phyloP scores from a whole-genome alignment of 1,284 basidiomycete species.

The Butyriboletus appendiculatus region DNA sequence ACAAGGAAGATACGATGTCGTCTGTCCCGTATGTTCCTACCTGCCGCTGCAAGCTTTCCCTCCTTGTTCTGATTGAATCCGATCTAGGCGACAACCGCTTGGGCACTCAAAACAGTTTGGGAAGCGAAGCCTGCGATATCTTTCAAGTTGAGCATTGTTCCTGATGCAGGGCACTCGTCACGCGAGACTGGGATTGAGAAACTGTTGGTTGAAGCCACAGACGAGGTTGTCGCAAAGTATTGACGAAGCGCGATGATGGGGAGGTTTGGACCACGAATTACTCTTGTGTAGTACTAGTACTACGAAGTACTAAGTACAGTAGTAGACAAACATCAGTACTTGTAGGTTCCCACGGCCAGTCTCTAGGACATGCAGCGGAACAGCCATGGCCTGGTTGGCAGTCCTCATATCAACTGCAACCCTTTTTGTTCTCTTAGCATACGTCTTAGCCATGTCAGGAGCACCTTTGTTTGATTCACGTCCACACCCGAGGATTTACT shows the following conservation, averaged over 20 bases:
- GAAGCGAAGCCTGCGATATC: conserved; percentile 61
- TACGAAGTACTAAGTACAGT: no score
- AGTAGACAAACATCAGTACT: neutral
- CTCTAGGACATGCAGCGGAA: neutral
- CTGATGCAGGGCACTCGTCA: conserved; percentile 91
- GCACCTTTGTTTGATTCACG: neutral
- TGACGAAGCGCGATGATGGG: conserved; percentile 1
- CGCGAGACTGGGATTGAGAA: conserved; percentile 77
- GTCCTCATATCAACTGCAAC: conserved; percentile 7
- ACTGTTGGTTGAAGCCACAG: conserved; percentile 65
- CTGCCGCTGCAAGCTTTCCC: neutral
- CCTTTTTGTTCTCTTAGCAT: conserved; percentile 11
- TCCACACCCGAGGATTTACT: neutral
- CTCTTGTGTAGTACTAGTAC: neutral
- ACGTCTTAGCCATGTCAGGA: neutral
- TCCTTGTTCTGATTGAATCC: neutral
- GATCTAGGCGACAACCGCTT: conserved; percentile 73
- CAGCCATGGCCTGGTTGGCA: neutral
- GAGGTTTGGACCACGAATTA: neutral
- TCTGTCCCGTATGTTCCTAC: conserved; percentile 62
- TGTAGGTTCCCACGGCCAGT: neutral
- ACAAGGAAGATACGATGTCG: conserved; percentile 85
- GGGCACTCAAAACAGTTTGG: conserved; percentile 79
- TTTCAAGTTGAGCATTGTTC: conserved; percentile 64
- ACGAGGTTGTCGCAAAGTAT: conserved; percentile 32